These are phyloP conservation scores for Daldinia childiae DNA, from an alignment of 495 filamentous ascomycete genomes.

Conservation along the genomic window DNA sequence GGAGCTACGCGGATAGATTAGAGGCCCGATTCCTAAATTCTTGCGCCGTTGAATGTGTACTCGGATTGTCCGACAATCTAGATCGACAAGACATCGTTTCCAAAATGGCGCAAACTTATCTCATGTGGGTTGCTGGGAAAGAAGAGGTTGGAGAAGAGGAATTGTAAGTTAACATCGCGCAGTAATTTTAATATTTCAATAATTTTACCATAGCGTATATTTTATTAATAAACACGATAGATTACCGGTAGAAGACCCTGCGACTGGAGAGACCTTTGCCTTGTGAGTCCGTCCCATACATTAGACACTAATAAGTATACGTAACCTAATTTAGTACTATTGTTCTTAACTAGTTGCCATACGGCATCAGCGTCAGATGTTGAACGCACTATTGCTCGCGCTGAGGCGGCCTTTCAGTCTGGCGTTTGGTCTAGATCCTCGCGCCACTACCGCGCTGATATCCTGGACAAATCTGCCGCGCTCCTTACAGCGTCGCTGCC, in stretches of 20 bases:
- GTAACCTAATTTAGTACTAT: neutral
- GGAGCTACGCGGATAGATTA: neutral
- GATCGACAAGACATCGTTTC: neutral
- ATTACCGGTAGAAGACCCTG: conserved; percentile 50
- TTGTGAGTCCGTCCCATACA: conserved; percentile 34
- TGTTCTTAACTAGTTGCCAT: conserved; percentile 54
- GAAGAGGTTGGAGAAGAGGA: conserved; percentile 41
- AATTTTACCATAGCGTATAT: neutral
- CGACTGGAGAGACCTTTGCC: conserved; percentile 50
- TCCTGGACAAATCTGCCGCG: conserved; percentile 64
- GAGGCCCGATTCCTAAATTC: neutral
- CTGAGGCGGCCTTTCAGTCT: conserved; percentile 59
- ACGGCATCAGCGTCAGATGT: conserved; percentile 61
- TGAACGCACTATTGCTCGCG: conserved; percentile 54
- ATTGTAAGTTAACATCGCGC: conserved; percentile 28
- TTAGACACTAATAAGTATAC: neutral
- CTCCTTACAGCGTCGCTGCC: conserved; percentile 61
- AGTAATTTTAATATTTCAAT: neutral
- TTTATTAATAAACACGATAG: conserved; percentile 20
- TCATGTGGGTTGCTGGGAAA: conserved; percentile 48
- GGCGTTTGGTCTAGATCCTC: conserved; percentile 68
- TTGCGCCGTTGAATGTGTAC: neutral
- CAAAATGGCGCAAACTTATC: conserved; percentile 34
- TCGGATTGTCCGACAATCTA: no score
- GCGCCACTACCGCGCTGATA: conserved; percentile 61